Evolutionary conservation across 1,284 basidiomycete species (phyloP), one percentile per base, ranked within the genome.

Genomic region (Leccinum pachyderme): DNA sequence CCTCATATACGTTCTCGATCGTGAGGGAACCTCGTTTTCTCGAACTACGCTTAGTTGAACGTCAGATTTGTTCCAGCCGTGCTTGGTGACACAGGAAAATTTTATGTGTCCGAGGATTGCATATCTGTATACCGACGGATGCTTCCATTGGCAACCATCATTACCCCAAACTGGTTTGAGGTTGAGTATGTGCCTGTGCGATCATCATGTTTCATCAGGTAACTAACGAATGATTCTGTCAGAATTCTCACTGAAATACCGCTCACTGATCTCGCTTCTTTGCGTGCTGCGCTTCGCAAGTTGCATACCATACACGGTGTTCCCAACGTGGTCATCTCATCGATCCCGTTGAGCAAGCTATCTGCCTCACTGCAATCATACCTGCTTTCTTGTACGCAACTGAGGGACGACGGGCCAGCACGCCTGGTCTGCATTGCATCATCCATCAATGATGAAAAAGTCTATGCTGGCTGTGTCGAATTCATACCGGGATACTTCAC

Each of bases 81-180:
- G 2, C 84, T 96, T 74, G 95, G 95, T 12, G 96, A 98, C 70
- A 80, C 92, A 12, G 93, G 93, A 4, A 81, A 77, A 47, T 75
- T 97, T 11, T 99, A 99, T 64, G 95, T 99, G 27, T 83, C 93
- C 6, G 77, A 86, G 11, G 87, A 93, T 60, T 93, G 95, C 5
- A 81, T 99, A 52, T 93, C 95, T 0, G 82, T 95, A 47, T 99
- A 99, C 75, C 84, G 86, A 51, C 72, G 76, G 47, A 83, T 99
- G 73, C 78, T 99, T 2, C 78, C 82, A 15, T 75, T 89, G 24
- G 87, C 95, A 1, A 93, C 91, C 0, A 88, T 98, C 54, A 96
- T 98, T 61, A 95, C 96, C 0, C 96, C 96, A 0, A 99, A 99
- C 70, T 97, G 95, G 82, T 99, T 96, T 62, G 97, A 99, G 76